These are phyloP conservation scores for Solidago caesia DNA, from an alignment of 129 eudicot genomes.

Conservation along the genomic window DNA sequence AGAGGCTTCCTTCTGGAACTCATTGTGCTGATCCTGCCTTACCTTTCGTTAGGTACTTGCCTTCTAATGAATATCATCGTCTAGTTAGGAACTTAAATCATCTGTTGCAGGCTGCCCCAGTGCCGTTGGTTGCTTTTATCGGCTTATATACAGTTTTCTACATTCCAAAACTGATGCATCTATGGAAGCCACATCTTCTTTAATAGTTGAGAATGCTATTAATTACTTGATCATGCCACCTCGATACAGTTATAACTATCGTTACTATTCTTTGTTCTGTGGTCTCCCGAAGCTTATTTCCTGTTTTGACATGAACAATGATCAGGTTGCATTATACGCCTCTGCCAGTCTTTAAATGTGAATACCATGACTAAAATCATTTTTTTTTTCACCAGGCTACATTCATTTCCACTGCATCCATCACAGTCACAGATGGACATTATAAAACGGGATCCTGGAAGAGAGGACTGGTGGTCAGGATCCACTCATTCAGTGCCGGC, in stretches of 20 bases:
- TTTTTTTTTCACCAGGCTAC: constrained; percentile 60
- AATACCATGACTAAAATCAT: constrained; percentile 18
- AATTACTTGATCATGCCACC: too few relatives aligned
- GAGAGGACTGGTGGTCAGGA: constrained; percentile 98
- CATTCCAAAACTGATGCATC: too few relatives aligned
- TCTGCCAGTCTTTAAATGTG: constrained; percentile 18
- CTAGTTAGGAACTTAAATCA: constrained; percentile 1
- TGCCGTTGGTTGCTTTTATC: too few relatives aligned
- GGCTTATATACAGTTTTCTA: too few relatives aligned
- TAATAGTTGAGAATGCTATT: too few relatives aligned
- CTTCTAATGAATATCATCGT: constrained; percentile 6
- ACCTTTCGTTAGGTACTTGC: constrained; percentile 80
- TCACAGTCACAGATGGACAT: constrained; percentile 92
- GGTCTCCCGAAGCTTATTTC: background rate
- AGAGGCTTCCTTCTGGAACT: constrained; percentile 95
- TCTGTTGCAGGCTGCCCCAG: too few relatives aligned
- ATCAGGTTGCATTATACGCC: background rate
- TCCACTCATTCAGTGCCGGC: too few relatives aligned
- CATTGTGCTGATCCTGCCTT: constrained; percentile 96
- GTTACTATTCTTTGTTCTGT: too few relatives aligned
- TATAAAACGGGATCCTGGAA: constrained; percentile 62
- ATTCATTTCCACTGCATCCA: constrained; percentile 85
- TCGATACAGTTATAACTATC: too few relatives aligned
- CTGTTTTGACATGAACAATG: background rate
- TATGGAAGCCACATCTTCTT: too few relatives aligned